Evolutionary conservation across 164 flowering plant species (phyloP).

Genomic region (Berberis thunbergii): DNA sequence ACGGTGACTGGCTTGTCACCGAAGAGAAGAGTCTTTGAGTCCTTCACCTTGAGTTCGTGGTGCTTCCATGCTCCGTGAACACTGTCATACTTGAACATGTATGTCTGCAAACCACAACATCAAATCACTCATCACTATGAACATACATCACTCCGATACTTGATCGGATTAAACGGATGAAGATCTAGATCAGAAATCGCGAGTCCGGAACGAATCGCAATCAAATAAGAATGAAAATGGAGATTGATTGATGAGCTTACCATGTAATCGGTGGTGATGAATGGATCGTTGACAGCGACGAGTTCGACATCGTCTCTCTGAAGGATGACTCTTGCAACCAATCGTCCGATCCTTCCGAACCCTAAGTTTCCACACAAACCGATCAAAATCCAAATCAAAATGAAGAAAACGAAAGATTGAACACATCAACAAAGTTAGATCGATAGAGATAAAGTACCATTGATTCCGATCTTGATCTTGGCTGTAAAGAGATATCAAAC

Average conservation of each 20-base stretch:
- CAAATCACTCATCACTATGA: too few species aligned
- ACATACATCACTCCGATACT: too few species aligned
- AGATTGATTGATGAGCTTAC: conserved; percentile 14
- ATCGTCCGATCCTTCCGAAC: conserved; percentile 83
- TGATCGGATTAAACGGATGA: too few species aligned
- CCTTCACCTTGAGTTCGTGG: conserved; percentile 33
- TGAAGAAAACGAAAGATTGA: too few species aligned
- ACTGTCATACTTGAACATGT: conserved; percentile 88
- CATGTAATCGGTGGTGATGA: conserved; percentile 82
- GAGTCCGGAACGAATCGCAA: too few species aligned
- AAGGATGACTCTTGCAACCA: conserved; percentile 79
- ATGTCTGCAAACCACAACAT: conserved; percentile 34
- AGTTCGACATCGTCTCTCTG: conserved; percentile 80
- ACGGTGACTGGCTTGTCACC: conserved; percentile 63
- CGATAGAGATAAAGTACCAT: too few species aligned
- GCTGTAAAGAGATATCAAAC: too few species aligned
- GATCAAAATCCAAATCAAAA: not conserved
- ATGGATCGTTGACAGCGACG: conserved; percentile 88
- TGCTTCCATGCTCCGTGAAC: conserved; percentile 81
- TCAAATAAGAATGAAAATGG: too few species aligned
- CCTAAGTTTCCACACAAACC: conserved; percentile 27
- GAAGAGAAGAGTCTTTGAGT: conserved; percentile 67
- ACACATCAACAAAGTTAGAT: too few species aligned
- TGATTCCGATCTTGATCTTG: too few species aligned
- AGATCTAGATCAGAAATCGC: too few species aligned